Evolutionary conservation across 345 rosid genomes (phyloP).

Genomic region (Hibiscus trionum): DNA sequence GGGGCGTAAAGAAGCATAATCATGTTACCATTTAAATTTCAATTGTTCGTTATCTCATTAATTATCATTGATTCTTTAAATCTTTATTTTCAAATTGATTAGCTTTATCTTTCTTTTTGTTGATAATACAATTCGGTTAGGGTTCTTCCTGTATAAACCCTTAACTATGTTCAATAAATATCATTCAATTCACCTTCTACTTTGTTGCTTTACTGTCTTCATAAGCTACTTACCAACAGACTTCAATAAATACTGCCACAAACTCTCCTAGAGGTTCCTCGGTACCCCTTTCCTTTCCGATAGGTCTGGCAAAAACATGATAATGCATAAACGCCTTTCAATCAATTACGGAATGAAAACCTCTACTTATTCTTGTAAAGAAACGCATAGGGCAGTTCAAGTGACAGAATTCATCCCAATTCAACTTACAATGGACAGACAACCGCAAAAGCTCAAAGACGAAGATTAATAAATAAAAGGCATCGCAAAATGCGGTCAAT

Average conservation of each 20-base stretch:
- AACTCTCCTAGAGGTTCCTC: background rate
- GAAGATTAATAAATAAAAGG: slow-evolving; percentile 13
- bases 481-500: slow-evolving; percentile 21
- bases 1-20: too few species aligned
- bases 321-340: background rate
- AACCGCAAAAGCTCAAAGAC: slow-evolving; percentile 12
- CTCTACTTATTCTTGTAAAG: background rate
- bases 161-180: too few species aligned
- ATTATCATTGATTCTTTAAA: too few species aligned
- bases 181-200: too few species aligned
- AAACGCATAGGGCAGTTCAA: slow-evolving; percentile 15
- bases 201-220: background rate
- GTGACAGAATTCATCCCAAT: slow-evolving; percentile 7
- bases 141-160: too few species aligned
- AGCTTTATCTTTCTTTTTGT: too few species aligned
- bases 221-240: background rate
- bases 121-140: too few species aligned
- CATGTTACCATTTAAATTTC: too few species aligned
- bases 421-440: slow-evolving; percentile 19
- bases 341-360: slow-evolving; percentile 2
- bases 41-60: too few species aligned
- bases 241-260: background rate
- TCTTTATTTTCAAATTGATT: too few species aligned
- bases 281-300: background rate
- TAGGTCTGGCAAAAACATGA: background rate